These are phyloP conservation scores for Fulvia fulva DNA, from an alignment of 2,329 filamentous ascomycete genomes.

Conservation along the genomic window DNA sequence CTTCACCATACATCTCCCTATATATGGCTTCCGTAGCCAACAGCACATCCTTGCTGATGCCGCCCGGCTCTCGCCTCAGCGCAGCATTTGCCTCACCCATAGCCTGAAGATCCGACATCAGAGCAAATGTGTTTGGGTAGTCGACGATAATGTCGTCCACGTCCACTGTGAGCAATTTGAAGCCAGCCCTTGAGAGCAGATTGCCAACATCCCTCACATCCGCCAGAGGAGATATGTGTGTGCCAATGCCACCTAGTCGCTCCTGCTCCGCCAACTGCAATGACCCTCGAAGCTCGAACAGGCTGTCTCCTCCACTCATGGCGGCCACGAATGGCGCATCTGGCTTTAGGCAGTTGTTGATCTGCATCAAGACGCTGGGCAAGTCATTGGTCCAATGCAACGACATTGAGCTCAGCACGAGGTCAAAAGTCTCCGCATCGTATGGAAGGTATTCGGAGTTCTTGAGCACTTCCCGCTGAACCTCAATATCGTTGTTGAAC, in stretches of 20 bases:
- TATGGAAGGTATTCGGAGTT: slow-evolving; percentile 75
- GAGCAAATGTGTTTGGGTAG: slow-evolving; percentile 80
- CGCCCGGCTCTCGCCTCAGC: slow-evolving; percentile 73
- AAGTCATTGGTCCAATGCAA: slow-evolving; percentile 98
- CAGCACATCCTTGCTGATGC: slow-evolving; percentile 74
- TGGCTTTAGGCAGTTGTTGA: slow-evolving; percentile 83
- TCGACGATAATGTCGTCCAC: slow-evolving; percentile 96
- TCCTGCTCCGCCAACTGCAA: slow-evolving; percentile 91
- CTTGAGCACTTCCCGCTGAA: slow-evolving; percentile 70
- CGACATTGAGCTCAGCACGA: slow-evolving; percentile 82
- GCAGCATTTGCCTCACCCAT: slow-evolving; percentile 97
- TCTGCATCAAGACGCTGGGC: slow-evolving; percentile 75
- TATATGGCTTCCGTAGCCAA: slow-evolving; percentile 88
- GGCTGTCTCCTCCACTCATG: slow-evolving; percentile 92
- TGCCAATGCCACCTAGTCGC: slow-evolving; percentile 82
- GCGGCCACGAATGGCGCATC: slow-evolving; percentile 89
- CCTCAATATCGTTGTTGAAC: slow-evolving; percentile 69
- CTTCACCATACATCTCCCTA: slow-evolving; percentile 75
- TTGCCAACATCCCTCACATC: slow-evolving; percentile 90
- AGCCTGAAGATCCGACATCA: slow-evolving; percentile 90
- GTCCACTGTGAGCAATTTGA: slow-evolving; percentile 94
- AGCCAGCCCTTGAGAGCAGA: slow-evolving; percentile 78
- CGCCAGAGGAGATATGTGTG: slow-evolving; percentile 84
- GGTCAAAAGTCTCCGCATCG: slow-evolving; percentile 72
- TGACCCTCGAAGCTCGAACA: slow-evolving; percentile 90